Evolutionary conservation across 139 green algal species (phyloP).

Genomic region (Trebouxia sp.): DNA sequence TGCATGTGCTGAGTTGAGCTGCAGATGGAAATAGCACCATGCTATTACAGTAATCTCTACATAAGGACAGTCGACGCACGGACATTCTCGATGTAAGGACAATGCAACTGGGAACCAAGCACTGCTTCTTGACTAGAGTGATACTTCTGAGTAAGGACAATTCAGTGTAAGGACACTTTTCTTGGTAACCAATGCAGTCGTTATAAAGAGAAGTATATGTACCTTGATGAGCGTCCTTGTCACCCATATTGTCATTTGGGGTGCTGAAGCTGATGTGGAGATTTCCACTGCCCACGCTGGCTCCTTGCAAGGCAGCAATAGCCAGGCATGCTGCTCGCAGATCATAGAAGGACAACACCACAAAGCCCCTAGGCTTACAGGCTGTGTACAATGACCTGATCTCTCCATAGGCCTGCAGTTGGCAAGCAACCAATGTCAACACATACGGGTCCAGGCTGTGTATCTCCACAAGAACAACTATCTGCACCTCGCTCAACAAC

Average conservation of each 20-base stretch:
- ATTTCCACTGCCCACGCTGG: constrained; percentile 37
- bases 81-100: too few relatives aligned
- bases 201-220: neutral
- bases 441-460: neutral
- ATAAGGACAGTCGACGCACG: too few relatives aligned
- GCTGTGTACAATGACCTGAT: constrained; percentile 81
- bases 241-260: constrained; percentile 52
- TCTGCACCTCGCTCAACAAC: neutral
- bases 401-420: constrained; percentile 79
- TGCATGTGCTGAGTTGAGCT: too few relatives aligned
- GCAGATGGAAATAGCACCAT: too few relatives aligned
- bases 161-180: too few relatives aligned
- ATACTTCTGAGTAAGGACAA: too few relatives aligned
- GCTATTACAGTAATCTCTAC: too few relatives aligned
- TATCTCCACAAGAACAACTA: neutral
- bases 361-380: constrained; percentile 77
- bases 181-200: neutral
- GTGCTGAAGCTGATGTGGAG: constrained; percentile 77
- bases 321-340: constrained; percentile 76
- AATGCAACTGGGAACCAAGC: too few relatives aligned
- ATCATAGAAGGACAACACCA: constrained; percentile 94
- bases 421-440: neutral
- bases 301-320: constrained; percentile 63
- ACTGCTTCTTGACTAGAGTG: too few relatives aligned
- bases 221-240: constrained; percentile 29